Evolutionary conservation across 2,329 filamentous ascomycete genomes (phyloP), one percentile per base, ranked within the genome.

Genomic region (Aspergillus eucalypticola): DNA sequence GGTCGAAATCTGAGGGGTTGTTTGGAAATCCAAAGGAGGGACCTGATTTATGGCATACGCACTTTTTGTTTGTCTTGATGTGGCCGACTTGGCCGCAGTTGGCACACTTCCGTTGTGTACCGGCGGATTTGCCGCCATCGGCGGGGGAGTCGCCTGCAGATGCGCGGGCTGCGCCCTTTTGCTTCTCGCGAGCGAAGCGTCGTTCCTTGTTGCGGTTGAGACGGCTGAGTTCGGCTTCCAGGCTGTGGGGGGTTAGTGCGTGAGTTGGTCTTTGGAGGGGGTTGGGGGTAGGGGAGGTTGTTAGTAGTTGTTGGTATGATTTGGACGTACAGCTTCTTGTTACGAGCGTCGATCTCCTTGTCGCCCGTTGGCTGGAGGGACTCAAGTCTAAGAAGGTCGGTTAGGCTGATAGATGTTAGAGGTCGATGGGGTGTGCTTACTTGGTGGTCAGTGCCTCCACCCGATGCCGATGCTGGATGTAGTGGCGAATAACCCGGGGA

Each of bases 21-120:
- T 60, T 54, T 48, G 58, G 42, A 50, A 56, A 42, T 42, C 41
- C 44, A 41, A 44, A 19, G 23, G 25, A 21, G 42, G 32, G 32
- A 13, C 44, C 19, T 42, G 44, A 17, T 23, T 50, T 35, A 35
- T 54, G 53, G 27, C 50, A 29, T 42, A 63, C 67, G 62, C 86
- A 95, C 92, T 97, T 98, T 81, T 97, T 96, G 82, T 98, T 98
- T 51, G 94, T 98, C 79, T 97, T 97, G 82, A 99, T 99, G 73
- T 99, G 95, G 32, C 95, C 95, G 57, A 96, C 90, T 76, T 95
- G 90, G 54, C 95, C 95, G 79, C 95, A 99, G 77, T 97, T 98
- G 67, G 95, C 95, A 79, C 95, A 99, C 81, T 98, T 98, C 70
- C 96, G 86, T 58, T 84, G 83, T 10, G 86, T 88, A 48, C 82